These are phyloP conservation scores for Russula vinacea DNA, from an alignment of 768 basidiomycete genomes.

Conservation along the genomic window DNA sequence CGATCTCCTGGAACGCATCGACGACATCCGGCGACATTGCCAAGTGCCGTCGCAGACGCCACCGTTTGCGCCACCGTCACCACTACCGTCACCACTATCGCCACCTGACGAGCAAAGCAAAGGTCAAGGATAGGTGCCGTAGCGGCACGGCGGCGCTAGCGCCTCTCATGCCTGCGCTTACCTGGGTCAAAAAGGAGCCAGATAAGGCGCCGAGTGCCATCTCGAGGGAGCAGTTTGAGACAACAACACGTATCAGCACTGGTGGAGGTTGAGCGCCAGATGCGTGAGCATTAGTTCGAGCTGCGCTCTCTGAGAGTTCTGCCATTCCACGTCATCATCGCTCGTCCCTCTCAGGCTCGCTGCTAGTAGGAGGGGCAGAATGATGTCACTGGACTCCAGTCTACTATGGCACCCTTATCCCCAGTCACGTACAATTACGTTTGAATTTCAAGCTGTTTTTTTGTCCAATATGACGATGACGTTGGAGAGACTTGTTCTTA, in stretches of 20 bases:
- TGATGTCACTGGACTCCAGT: neutral
- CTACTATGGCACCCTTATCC: no score
- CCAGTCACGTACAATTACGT: no score
- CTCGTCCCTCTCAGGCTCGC: neutral
- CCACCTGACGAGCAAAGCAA: slow-evolving; percentile 18
- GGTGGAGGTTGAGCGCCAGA: slow-evolving; percentile 19
- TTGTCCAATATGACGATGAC: no score
- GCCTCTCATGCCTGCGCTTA: slow-evolving; percentile 40
- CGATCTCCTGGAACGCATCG: slow-evolving; percentile 41
- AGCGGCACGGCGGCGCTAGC: slow-evolving; percentile 28
- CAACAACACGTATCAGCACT: slow-evolving; percentile 36
- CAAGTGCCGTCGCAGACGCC: neutral
- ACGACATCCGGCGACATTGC: slow-evolving; percentile 37
- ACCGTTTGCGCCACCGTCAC: no score
- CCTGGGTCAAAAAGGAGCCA: slow-evolving; percentile 44
- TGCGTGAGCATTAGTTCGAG: slow-evolving; percentile 21
- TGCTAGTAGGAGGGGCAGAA: neutral
- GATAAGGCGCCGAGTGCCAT: slow-evolving; percentile 34
- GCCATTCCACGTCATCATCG: neutral
- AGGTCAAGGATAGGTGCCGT: slow-evolving; percentile 21
- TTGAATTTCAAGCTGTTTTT: no score
- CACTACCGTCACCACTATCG: slow-evolving; percentile 21
- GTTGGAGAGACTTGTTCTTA: no score
- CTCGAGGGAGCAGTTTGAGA: slow-evolving; percentile 38
- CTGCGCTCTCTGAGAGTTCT: slow-evolving; percentile 26